These are phyloP conservation scores for Picea glauca DNA, from an alignment of 75 land plant genomes.

Conservation along the genomic window DNA sequence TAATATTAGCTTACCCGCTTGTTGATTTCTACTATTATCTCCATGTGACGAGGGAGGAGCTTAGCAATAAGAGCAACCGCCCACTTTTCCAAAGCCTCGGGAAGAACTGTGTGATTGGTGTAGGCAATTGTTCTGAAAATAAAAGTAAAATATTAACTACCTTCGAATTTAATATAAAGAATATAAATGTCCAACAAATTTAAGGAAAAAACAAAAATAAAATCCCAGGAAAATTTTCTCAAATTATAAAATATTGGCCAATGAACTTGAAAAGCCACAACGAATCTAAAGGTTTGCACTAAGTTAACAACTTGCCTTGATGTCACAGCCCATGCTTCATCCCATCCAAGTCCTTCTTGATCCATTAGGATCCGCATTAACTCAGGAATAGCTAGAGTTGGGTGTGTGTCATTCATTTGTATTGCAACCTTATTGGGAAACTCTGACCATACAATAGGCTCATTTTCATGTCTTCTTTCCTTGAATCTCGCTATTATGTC, in stretches of 20 bases:
- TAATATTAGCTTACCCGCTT: too few species aligned
- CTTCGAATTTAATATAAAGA: too few species aligned
- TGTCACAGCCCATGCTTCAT: constrained; percentile 92
- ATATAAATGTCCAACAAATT: too few species aligned
- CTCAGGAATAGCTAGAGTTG: constrained; percentile 91
- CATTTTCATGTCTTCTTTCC: constrained; percentile 53
- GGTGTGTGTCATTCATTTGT: constrained; percentile 98
- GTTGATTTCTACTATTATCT: constrained; percentile 89
- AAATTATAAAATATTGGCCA: too few species aligned
- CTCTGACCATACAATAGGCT: constrained; percentile 42
- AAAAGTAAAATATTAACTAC: too few species aligned
- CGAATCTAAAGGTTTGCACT: too few species aligned
- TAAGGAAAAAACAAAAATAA: too few species aligned
- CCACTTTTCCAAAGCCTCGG: constrained; percentile 99
- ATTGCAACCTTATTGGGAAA: constrained; percentile 92
- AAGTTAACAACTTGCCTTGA: too few species aligned
- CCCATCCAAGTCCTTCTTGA: constrained; percentile 89
- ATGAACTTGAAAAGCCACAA: too few species aligned
- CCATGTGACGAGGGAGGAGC: constrained; percentile 94
- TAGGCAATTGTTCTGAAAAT: too few species aligned
- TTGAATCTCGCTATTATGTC: constrained; percentile 88
- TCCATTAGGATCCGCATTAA: constrained; percentile 89
- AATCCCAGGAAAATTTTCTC: too few species aligned
- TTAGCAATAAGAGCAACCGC: constrained; percentile 76
- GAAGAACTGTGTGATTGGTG: constrained; percentile 97